These are phyloP conservation scores for Umbelopsis vinacea DNA, from an alignment of 192 early-diverging fungal genomes.

Conservation along the genomic window DNA sequence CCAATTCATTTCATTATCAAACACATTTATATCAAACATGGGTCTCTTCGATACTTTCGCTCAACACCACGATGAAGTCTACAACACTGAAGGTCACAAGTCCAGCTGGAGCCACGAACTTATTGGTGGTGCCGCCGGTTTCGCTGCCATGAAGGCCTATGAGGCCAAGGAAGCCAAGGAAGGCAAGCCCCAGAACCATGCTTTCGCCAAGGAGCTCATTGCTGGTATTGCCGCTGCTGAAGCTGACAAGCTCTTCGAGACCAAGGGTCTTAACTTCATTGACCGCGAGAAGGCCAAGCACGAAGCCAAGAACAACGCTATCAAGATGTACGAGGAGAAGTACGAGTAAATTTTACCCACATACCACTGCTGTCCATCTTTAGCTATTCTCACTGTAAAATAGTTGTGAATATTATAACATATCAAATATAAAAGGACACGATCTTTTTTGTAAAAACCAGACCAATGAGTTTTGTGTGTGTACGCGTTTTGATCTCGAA, in stretches of 20 bases:
- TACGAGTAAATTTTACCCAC: not conserved
- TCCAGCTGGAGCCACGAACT: slow-evolving; percentile 36
- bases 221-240: slow-evolving; percentile 44
- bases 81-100: slow-evolving; percentile 28
- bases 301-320: slow-evolving; percentile 1
- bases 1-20: not conserved
- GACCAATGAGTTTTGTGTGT: not conserved
- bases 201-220: slow-evolving; percentile 45
- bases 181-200: slow-evolving; percentile 38
- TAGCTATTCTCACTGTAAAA: slow-evolving; percentile 10
- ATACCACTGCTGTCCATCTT: not conserved
- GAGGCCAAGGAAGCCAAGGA: slow-evolving; percentile 29
- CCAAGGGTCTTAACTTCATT: slow-evolving; percentile 55
- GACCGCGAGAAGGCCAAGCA: slow-evolving; percentile 49
- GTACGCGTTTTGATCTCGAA: not conserved
- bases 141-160: slow-evolving; percentile 40
- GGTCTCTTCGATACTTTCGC: slow-evolving; percentile 34
- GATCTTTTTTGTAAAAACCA: not conserved
- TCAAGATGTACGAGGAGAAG: slow-evolving; percentile 2
- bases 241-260: slow-evolving; percentile 48
- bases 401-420: slow-evolving; percentile 7
- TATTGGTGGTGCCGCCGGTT: slow-evolving; percentile 42
- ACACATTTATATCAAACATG: slow-evolving; percentile 25
- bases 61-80: slow-evolving; percentile 30
- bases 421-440: not conserved